Percentiles rank a stretch among this genome's conserved stretches.
Evolutionary conservation across 345 rosid genomes (phyloP).

Genomic region (Erucastrum elatum): DNA sequence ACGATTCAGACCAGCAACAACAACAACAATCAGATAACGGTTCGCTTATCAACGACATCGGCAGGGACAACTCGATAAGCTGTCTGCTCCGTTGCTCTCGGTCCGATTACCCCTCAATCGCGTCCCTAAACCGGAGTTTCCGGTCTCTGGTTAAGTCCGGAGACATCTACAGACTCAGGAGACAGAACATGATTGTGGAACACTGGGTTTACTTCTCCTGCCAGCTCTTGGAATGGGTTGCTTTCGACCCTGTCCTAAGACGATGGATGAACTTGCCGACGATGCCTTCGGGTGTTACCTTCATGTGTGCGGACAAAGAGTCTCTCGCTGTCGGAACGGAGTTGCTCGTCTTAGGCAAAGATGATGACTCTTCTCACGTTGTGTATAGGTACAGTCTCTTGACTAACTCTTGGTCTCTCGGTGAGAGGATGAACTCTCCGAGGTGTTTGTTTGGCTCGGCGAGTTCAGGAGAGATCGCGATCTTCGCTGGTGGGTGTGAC

Average conservation of each 20-base stretch:
- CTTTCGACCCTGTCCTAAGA: conserved; percentile 57
- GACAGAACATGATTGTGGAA: conserved; percentile 43
- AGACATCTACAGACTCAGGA: conserved; percentile 52
- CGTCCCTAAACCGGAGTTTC: conserved; percentile 50
- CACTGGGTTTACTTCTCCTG: conserved; percentile 90
- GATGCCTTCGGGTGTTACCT: conserved; percentile 52
- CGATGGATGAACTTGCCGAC: conserved; percentile 70
- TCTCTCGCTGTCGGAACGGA: conserved; percentile 65
- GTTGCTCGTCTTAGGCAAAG: conserved; percentile 62
- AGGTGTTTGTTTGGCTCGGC: conserved; percentile 83
- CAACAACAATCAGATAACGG: conserved; percentile 33
- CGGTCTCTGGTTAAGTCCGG: conserved; percentile 49
- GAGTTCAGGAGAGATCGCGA: conserved; percentile 59
- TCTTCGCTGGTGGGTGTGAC: conserved; percentile 81
- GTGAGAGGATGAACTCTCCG: conserved; percentile 49
- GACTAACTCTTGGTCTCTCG: conserved; percentile 51
- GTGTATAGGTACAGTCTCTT: conserved; percentile 52
- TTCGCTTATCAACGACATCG: conserved; percentile 59
- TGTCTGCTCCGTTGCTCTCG: conserved; percentile 69
- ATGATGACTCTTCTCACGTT: conserved; percentile 30
- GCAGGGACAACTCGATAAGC: conserved; percentile 61
- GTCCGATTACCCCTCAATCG: conserved; percentile 49
- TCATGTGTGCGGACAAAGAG: conserved; percentile 57
- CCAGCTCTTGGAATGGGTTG: conserved; percentile 67
- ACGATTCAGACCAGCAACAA: too few relatives aligned